Conservation (phyloP, 257 asterid genomes). For the Fraxinus americana region DNA sequence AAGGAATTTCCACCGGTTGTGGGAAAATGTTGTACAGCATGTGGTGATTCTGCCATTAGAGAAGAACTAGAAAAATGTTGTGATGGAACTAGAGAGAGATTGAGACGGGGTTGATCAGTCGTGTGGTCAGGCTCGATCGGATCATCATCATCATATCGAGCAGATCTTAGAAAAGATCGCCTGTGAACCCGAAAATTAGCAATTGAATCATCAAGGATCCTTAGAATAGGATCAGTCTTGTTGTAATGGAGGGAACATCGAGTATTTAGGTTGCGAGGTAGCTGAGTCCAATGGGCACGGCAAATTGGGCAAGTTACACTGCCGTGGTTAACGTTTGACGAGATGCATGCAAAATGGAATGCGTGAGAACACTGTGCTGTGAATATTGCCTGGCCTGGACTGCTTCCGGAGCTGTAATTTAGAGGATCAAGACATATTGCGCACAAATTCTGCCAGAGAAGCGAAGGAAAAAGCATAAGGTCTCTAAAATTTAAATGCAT, state of each 20-base stretch:
- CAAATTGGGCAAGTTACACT: conserved; percentile 91
- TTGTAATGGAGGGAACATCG: conserved; percentile 47
- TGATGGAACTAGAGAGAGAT: conserved; percentile 49
- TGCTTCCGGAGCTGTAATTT: conserved; percentile 61
- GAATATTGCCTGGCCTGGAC: conserved; percentile 84
- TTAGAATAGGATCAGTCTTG: conserved; percentile 82
- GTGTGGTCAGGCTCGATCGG: conserved; percentile 70
- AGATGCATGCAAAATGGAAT: conserved; percentile 86
- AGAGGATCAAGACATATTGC: conserved; percentile 83
- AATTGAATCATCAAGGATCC: conserved; percentile 86
- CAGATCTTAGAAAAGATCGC: conserved; percentile 81
- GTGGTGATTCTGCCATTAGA: conserved; percentile 39
- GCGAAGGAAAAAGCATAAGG: conserved; percentile 19
- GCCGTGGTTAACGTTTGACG: conserved; percentile 91
- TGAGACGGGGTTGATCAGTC: conserved; percentile 52
- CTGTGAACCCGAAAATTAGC: conserved; percentile 82
- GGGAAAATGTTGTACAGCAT: conserved; percentile 25
- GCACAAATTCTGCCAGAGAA: conserved; percentile 61
- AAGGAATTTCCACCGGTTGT: conserved; percentile 26
- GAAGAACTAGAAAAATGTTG: conserved; percentile 42
- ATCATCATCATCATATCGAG: conserved; percentile 85
- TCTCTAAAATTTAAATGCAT: background rate
- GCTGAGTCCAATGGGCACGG: conserved; percentile 91
- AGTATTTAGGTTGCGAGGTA: conserved; percentile 65
- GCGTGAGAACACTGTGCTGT: conserved; percentile 94